phyloP scores from a whole-genome alignment of 306 rosid genomes.

The Castanopsis chinensis region DNA sequence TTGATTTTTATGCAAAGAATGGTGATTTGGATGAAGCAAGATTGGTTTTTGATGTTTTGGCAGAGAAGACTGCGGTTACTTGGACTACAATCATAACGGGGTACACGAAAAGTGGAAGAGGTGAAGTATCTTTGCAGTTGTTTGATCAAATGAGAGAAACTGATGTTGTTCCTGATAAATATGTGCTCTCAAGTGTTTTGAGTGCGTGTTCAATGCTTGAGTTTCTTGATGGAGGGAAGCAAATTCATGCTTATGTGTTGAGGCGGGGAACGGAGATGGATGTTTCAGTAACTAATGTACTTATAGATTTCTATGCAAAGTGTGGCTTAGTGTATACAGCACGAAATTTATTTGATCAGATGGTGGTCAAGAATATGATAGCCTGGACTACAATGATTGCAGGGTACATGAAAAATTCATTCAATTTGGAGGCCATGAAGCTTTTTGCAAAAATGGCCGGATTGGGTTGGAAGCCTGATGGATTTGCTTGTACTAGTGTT shows the following conservation, averaged over 20 bases:
- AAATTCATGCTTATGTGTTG: slow-evolving; percentile 70
- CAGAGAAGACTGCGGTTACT: slow-evolving; percentile 54
- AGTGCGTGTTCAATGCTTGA: slow-evolving; percentile 68
- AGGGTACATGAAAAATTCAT: slow-evolving; percentile 87
- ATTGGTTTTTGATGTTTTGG: slow-evolving; percentile 57
- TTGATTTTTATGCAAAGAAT: slow-evolving; percentile 65
- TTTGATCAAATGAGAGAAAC: slow-evolving; percentile 62
- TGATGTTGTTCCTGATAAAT: slow-evolving; percentile 54
- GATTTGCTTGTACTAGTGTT: slow-evolving; percentile 74
- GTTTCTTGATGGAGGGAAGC: slow-evolving; percentile 72
- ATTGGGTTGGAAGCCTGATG: slow-evolving; percentile 65
- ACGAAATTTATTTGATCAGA: slow-evolving; percentile 47
- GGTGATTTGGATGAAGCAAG: slow-evolving; percentile 61
- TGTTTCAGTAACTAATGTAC: slow-evolving; percentile 65
- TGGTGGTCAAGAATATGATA: slow-evolving; percentile 54
- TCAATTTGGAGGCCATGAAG: slow-evolving; percentile 58
- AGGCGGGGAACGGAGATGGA: slow-evolving; percentile 68
- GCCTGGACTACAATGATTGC: slow-evolving; percentile 94
- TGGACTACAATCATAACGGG: slow-evolving; percentile 82
- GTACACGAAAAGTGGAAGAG: slow-evolving; percentile 59
- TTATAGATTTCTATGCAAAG: slow-evolving; percentile 72
- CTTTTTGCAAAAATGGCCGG: slow-evolving; percentile 64
- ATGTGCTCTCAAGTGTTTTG: slow-evolving; percentile 75
- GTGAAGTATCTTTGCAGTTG: slow-evolving; percentile 65
- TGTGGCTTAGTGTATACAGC: slow-evolving; percentile 64